Percentiles rank a stretch among this genome's conserved stretches.
Conservation (phyloP, 2,329 filamentous ascomycete species). For the Fusarium sp. region DNA sequence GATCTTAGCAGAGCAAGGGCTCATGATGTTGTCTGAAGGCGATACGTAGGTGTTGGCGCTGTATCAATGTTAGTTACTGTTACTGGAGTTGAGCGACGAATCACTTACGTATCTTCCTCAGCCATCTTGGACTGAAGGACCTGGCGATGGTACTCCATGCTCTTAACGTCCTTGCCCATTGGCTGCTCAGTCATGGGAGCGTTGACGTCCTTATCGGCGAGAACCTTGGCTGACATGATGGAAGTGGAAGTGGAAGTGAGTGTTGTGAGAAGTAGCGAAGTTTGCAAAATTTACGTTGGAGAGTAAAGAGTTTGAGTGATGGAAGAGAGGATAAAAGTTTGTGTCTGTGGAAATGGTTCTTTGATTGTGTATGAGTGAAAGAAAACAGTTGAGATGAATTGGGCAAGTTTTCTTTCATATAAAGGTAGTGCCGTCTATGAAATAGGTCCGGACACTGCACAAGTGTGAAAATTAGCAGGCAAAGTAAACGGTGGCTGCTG, state of each 20-base stretch:
- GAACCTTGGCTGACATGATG: constrained; percentile 71
- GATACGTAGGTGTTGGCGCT: constrained; percentile 75
- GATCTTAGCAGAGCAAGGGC: constrained; percentile 86
- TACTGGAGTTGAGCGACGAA: too few relatives aligned
- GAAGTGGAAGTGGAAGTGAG: constrained; percentile 2
- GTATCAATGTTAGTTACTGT: constrained; percentile 29
- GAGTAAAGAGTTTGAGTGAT: constrained; percentile 1
- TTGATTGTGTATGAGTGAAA: constrained; percentile 14
- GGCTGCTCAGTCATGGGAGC: constrained; percentile 58
- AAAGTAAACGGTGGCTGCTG: constrained; percentile 44
- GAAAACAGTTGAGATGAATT: constrained; percentile 25
- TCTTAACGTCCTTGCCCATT: constrained; percentile 67
- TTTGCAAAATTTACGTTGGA: constrained; percentile 3
- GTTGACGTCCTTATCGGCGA: constrained; percentile 77
- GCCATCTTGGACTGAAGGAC: constrained; percentile 77
- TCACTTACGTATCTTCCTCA: constrained; percentile 71
- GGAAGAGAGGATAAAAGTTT: constrained; percentile 1
- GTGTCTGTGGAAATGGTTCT: constrained; percentile 14
- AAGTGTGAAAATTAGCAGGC: constrained; percentile 35
- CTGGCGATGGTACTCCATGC: constrained; percentile 83
- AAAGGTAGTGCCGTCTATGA: constrained; percentile 21
- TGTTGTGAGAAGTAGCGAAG: not conserved
- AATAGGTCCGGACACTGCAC: constrained; percentile 28
- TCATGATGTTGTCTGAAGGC: constrained; percentile 91
- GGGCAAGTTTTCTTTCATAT: constrained; percentile 34